Base-by-base conservation (phyloP, 495 filamentous ascomycete genomes). In the Penicillium soppii region DNA sequence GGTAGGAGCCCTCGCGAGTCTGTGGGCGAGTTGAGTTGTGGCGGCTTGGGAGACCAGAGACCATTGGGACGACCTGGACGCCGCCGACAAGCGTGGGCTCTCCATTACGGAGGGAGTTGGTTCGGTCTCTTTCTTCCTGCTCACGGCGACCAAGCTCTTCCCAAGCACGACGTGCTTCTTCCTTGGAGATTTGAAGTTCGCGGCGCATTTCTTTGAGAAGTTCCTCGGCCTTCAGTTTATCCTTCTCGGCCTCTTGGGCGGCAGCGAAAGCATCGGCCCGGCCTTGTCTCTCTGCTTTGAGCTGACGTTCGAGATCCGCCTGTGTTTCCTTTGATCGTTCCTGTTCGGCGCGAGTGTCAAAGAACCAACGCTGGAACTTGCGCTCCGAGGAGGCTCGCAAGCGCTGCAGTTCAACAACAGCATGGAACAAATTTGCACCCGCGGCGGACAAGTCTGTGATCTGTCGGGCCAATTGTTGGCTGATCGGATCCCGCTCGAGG, bases 311-410 rank as follows among this genome's bases (percentile, higher is more conserved):
- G 16, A 94, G 73, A 57, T 89, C 83, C n/a, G 80, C 89, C 47
- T 89, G 88, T n/a, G 88, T 76, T 64, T 97, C 94, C 52, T 89
- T 85, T 32, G 84, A 73, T 10, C 88, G 85, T 73, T 98, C 94
- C 57, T 95, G 82, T 49, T 97, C 91, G 32, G 83, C 78, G 37
- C 92, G 83, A 2, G 90, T 95, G 58, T 98, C 94, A 63, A 95
- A 95, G 70, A 97, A 97, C 94, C 94, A 98, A 33, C 95, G 85
- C 68, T 97, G 95, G 65, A 98, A 98, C 63, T 97, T 97, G 29
- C 95, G 82, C 67, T 97, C 95, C 1, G 91, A 96, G 17, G 89
- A 95, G 16, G 95, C 94, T 17, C 94, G 89, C 12, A 98, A 78
- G n/a, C 94, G 86, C 61, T 98, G 94, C 26, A 98, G 74, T 65